Conservation (phyloP, 306 rosid species). For the Chamaecrista fasciculata region DNA sequence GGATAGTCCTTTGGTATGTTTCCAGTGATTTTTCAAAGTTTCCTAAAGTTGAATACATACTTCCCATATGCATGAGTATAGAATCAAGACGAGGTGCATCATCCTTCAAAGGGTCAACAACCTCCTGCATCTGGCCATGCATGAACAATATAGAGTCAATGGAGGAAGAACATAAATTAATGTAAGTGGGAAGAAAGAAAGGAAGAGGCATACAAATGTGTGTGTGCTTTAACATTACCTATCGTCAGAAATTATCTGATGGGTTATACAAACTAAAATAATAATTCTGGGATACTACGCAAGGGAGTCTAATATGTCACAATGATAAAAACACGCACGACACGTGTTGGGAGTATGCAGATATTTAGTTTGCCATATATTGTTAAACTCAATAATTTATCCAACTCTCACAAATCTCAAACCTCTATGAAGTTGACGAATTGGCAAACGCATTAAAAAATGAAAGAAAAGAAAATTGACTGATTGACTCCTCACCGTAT, state of each 20-base stretch:
- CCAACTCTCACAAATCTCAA: constrained; percentile 13
- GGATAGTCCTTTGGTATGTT: constrained; percentile 65
- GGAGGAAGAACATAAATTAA: neutral
- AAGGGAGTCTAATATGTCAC: constrained; percentile 12
- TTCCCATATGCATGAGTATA: constrained; percentile 91
- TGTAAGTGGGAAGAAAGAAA: neutral
- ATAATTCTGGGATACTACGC: neutral
- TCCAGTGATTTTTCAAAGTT: constrained; percentile 60
- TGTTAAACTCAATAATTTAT: constrained; percentile 14
- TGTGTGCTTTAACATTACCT: too few relatives aligned
- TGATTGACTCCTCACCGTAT: constrained; percentile 3
- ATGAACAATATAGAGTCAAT: constrained; percentile 27
- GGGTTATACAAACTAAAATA: constrained; percentile 15
- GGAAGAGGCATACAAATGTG: constrained; percentile 18
- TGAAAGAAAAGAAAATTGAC: neutral
- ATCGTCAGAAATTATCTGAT: too few relatives aligned
- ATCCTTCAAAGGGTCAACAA: constrained; percentile 65
- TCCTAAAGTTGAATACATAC: constrained; percentile 68
- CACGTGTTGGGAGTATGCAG: constrained; percentile 6
- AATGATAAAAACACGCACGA: neutral
- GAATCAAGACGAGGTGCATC: constrained; percentile 64
- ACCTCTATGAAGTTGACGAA: constrained; percentile 1
- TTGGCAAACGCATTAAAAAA: neutral
- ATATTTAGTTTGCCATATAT: constrained; percentile 6
- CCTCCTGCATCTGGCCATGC: constrained; percentile 66